Percentiles rank a stretch among this genome's conserved stretches.
phyloP scores from a whole-genome alignment of 2,329 filamentous ascomycete species.

The Beauveria caledonica region DNA sequence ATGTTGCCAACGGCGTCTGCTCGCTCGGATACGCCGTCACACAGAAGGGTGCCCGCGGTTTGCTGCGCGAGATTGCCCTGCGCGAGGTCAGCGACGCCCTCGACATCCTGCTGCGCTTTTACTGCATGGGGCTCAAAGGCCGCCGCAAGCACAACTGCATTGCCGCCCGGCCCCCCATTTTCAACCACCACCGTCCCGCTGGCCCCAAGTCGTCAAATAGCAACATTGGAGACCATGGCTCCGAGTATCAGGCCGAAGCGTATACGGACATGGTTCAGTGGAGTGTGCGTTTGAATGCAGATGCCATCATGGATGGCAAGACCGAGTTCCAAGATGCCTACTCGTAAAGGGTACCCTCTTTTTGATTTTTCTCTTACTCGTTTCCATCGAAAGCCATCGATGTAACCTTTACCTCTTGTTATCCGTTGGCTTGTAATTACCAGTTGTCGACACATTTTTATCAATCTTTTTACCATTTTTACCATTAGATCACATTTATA shows the following conservation, averaged over 20 bases:
- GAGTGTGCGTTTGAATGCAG: constrained; percentile 8
- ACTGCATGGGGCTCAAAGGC: constrained; percentile 31
- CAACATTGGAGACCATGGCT: constrained; percentile 27
- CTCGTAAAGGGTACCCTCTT: background rate
- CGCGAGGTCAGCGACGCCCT: constrained; percentile 30
- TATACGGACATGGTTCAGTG: constrained; percentile 14
- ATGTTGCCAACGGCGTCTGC: constrained; percentile 28
- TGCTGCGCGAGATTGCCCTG: constrained; percentile 29
- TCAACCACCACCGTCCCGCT: constrained; percentile 34
- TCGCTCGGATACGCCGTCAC: constrained; percentile 36
- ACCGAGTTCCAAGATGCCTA: constrained; percentile 1
- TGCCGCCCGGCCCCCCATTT: constrained; percentile 32
- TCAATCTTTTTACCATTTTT: background rate
- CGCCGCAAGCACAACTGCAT: constrained; percentile 30
- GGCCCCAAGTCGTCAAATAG: constrained; percentile 27
- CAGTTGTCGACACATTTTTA: background rate
- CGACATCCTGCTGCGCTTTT: constrained; percentile 36
- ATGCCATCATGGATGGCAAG: constrained; percentile 10
- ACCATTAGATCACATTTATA: background rate
- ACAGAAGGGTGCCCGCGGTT: constrained; percentile 30
- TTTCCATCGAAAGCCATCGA: background rate
- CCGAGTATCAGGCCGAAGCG: constrained; percentile 20
- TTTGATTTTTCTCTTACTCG: background rate
- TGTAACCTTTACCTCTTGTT: background rate
- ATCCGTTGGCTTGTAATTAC: background rate